Percentiles rank a stretch among this genome's conserved stretches.
phyloP scores from a whole-genome alignment of 1,284 basidiomycete species.

The Malassezia nana region DNA sequence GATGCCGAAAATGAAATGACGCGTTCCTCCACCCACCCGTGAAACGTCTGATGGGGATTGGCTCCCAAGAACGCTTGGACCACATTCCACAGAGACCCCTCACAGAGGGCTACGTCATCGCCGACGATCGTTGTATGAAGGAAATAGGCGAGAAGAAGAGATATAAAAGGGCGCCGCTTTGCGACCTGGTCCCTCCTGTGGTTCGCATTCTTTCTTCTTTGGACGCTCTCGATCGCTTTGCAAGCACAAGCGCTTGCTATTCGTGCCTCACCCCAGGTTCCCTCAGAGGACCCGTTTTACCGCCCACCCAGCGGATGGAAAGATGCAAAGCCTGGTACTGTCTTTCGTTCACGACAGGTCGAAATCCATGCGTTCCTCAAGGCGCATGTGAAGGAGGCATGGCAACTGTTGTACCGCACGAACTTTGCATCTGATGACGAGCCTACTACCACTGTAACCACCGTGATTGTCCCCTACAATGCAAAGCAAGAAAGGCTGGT shows the following conservation, averaged over 20 bases:
- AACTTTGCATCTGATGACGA: neutral
- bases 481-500: slow-evolving; percentile 23
- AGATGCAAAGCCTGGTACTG: slow-evolving; percentile 17
- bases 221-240: too few species aligned
- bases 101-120: too few species aligned
- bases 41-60: too few species aligned
- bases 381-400: slow-evolving; percentile 14
- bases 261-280: slow-evolving; percentile 14
- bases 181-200: too few species aligned
- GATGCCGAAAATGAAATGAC: too few species aligned
- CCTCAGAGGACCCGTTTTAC: slow-evolving; percentile 32
- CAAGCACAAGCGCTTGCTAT: neutral
- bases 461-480: slow-evolving; percentile 24
- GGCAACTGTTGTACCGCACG: slow-evolving; percentile 28
- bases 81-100: too few species aligned
- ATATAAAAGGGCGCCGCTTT: too few species aligned
- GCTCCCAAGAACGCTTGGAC: too few species aligned
- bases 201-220: too few species aligned
- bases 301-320: slow-evolving; percentile 16
- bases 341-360: slow-evolving; percentile 25
- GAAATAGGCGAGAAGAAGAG: too few species aligned
- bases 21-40: too few species aligned
- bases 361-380: slow-evolving; percentile 10
- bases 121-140: too few species aligned
- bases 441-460: slow-evolving; percentile 20